Evolutionary conservation across 129 eudicot species (phyloP).

Genomic region (Erigeron canadensis): DNA sequence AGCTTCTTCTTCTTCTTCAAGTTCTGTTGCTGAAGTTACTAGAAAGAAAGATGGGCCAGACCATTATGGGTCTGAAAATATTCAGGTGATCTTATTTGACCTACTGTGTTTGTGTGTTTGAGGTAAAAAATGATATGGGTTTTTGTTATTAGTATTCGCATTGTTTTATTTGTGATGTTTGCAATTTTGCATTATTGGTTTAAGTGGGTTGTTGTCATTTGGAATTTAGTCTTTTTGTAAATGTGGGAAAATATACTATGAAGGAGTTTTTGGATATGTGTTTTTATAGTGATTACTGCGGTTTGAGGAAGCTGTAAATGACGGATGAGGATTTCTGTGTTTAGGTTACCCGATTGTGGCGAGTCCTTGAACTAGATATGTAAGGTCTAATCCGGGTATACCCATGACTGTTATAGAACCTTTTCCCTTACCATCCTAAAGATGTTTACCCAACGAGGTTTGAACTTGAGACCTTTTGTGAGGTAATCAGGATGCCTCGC

Average conservation of each 20-base stretch:
- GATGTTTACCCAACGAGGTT: no score
- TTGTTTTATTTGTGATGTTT: not conserved
- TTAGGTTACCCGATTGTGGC: no score
- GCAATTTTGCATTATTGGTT: not conserved
- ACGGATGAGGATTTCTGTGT: no score
- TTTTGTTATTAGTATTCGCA: not conserved
- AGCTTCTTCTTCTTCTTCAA: constrained; percentile 52
- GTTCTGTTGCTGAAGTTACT: constrained; percentile 47
- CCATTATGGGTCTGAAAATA: constrained; percentile 91
- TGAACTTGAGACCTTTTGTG: no score
- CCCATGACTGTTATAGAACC: no score
- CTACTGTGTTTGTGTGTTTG: not conserved
- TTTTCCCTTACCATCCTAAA: no score
- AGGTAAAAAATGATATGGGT: not conserved
- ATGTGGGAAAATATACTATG: not conserved
- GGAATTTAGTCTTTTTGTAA: not conserved
- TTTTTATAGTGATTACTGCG: no score
- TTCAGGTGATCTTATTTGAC: constrained; percentile 50
- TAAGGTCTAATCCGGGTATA: no score
- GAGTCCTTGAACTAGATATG: no score
- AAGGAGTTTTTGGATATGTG: no score
- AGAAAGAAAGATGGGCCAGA: constrained; percentile 45
- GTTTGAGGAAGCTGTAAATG: no score
- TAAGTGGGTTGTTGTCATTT: not conserved
- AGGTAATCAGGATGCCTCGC: no score